Percentiles rank a stretch among this genome's conserved stretches.
These are phyloP conservation scores for Paramecium primaurelia DNA, from an alignment of 73 alveolate species.

Conservation along the genomic window DNA sequence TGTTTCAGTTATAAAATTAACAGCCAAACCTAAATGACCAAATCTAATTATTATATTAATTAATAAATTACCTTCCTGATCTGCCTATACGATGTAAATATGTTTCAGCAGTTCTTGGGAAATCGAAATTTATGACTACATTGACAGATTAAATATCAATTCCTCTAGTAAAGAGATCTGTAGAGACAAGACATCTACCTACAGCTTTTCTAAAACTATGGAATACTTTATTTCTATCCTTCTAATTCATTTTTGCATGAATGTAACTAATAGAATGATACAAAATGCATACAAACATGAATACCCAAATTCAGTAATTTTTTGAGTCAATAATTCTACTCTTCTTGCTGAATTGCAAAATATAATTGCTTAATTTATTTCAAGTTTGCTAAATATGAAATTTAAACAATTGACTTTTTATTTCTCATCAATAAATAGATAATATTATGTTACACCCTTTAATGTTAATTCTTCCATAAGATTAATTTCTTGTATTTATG, in stretches of 20 bases:
- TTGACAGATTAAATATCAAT: slow-evolving; percentile 96
- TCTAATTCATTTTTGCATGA: slow-evolving; percentile 62
- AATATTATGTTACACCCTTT: slow-evolving; percentile 97
- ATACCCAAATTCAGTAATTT: slow-evolving; percentile 88
- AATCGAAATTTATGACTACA: slow-evolving; percentile 97
- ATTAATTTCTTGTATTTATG: slow-evolving; percentile 86
- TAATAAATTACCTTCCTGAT: slow-evolving; percentile 86
- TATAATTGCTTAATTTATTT: slow-evolving; percentile 89
- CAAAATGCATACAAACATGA: slow-evolving; percentile 49
- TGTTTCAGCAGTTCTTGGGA: slow-evolving; percentile 97
- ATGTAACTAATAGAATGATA: slow-evolving; percentile 9
- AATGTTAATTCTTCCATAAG: slow-evolving; percentile 97
- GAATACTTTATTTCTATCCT: slow-evolving; percentile 89
- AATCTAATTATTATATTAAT: slow-evolving; percentile 52
- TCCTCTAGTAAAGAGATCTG: slow-evolving; percentile 99
- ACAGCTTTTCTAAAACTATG: slow-evolving; percentile 93
- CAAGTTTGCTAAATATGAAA: slow-evolving; percentile 68
- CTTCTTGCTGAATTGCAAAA: slow-evolving; percentile 94
- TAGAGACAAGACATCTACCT: slow-evolving; percentile 76
- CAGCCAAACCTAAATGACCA: slow-evolving; percentile 92
- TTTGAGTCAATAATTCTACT: slow-evolving; percentile 92
- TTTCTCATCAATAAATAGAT: slow-evolving; percentile 95
- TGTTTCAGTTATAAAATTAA: slow-evolving; percentile 84
- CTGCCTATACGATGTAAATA: slow-evolving; percentile 98
- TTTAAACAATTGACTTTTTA: slow-evolving; percentile 64